Percentiles rank a stretch among this genome's conserved stretches.
Conservation (phyloP, 805 yeast genomes). For the Nakazawaea wyomingensis region DNA sequence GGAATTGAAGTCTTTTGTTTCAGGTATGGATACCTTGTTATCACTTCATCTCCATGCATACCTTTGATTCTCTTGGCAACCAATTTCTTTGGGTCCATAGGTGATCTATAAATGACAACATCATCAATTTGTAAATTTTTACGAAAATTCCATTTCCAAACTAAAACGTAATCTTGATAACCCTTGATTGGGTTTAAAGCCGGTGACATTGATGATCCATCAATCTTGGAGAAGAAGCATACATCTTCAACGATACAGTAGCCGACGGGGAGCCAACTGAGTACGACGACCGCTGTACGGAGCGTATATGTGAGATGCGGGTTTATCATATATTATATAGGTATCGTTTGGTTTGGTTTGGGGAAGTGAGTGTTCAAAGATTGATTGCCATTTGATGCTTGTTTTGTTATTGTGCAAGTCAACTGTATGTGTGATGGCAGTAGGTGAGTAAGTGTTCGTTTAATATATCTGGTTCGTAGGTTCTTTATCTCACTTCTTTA, state of each 20-base stretch:
- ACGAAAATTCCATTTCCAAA: slow-evolving; percentile 60
- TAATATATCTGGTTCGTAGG: too few relatives aligned
- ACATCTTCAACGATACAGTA: slow-evolving; percentile 65
- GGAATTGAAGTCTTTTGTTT: slow-evolving; percentile 59
- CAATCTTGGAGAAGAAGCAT: slow-evolving; percentile 65
- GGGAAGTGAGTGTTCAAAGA: too few relatives aligned
- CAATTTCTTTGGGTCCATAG: slow-evolving; percentile 70
- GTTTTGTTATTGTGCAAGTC: too few relatives aligned
- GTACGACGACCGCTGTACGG: slow-evolving; percentile 29
- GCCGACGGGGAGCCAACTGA: slow-evolving; percentile 78
- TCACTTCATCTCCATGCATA: slow-evolving; percentile 62
- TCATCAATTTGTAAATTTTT: slow-evolving; percentile 54
- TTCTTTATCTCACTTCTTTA: too few relatives aligned
- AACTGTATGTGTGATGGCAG: too few relatives aligned
- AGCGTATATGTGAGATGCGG: slow-evolving; percentile 22
- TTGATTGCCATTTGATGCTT: too few relatives aligned
- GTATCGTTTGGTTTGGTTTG: not conserved
- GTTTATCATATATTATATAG: not conserved
- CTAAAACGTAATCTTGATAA: slow-evolving; percentile 55
- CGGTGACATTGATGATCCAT: slow-evolving; percentile 87
- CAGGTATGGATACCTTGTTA: slow-evolving; percentile 65
- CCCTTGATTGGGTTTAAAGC: slow-evolving; percentile 65
- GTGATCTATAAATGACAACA: slow-evolving; percentile 73
- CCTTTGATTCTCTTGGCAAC: slow-evolving; percentile 79
- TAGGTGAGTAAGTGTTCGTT: too few relatives aligned